Evolutionary conservation across 495 filamentous ascomycete genomes (phyloP), one percentile per base, ranked within the genome.

Genomic region (Penicillium canescens): DNA sequence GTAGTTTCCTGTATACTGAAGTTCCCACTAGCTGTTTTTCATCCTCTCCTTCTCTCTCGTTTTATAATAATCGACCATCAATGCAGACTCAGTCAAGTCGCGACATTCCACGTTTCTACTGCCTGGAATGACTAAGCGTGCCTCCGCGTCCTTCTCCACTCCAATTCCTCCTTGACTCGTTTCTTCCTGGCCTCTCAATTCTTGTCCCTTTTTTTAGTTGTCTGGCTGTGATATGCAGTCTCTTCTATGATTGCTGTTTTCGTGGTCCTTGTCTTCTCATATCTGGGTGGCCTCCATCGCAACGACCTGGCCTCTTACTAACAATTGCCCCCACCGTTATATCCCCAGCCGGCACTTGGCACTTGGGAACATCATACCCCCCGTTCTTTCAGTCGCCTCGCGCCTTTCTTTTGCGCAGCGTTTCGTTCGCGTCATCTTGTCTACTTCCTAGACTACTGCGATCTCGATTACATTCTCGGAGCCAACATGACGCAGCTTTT

Each of bases 401-500:
- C 41, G 50, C 54, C 55, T 52, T 56, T 43, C 41, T 26, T 48
- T 58, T 39, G 46, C 44, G 51, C 46, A 47, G 37, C 53, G 45
- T 50, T 42, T 40, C 40, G 23, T 41, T 21, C 8, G 46, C 42
- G 24, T 16, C 36, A 33, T 33, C 45, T 40, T 49, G 31, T 45
- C 37, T n/a, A 42, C 47, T 36, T 42, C 35, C 14, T 42, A 46
- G 40, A 44, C 44, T 48, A 36, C 8, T 52, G 37, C 21, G 13
- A 10, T 38, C 34, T 40, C 14, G 42, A 33, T 48, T 44, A 39
- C 12, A 38, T 26, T 20, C 13, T 20, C 46, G 9, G n/a, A 26
- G 23, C 59, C 44, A 60, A 40, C 55, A 78, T 78, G 75, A 78
- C 75, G 49, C 75, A 78, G 60, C 67, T 78, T 20, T 78, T 78